Conservation (phyloP, 2,329 filamentous ascomycete species). For the Geosmithia putterillii region DNA sequence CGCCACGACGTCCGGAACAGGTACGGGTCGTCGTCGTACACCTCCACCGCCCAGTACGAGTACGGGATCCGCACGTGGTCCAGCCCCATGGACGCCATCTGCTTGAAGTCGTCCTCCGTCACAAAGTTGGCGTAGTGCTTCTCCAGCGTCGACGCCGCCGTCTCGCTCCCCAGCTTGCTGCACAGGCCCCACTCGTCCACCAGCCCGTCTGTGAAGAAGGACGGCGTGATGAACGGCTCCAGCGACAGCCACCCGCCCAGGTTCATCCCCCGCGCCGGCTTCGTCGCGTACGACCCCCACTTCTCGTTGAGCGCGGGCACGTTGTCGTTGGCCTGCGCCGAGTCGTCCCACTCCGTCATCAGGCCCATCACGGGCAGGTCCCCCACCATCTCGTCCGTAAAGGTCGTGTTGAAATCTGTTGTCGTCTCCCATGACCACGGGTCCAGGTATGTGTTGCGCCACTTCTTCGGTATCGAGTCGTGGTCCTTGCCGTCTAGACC, state of each 20-base stretch:
- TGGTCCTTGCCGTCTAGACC: slow-evolving; percentile 39
- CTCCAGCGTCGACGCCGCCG: slow-evolving; percentile 57
- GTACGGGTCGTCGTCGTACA: slow-evolving; percentile 79
- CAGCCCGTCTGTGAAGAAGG: slow-evolving; percentile 65
- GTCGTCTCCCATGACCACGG: slow-evolving; percentile 90
- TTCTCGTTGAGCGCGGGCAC: slow-evolving; percentile 64
- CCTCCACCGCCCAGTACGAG: slow-evolving; percentile 86
- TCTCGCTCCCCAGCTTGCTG: slow-evolving; percentile 52
- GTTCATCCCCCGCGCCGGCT: slow-evolving; percentile 81
- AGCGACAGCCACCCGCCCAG: slow-evolving; percentile 88
- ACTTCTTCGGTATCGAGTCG: slow-evolving; percentile 48
- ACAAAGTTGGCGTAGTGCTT: slow-evolving; percentile 86
- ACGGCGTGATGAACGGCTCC: slow-evolving; percentile 93
- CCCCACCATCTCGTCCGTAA: slow-evolving; percentile 74
- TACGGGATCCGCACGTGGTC: slow-evolving; percentile 96
- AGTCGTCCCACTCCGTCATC: slow-evolving; percentile 77
- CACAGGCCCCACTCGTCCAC: slow-evolving; percentile 84
- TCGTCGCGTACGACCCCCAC: slow-evolving; percentile 66
- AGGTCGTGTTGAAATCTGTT: slow-evolving; percentile 85
- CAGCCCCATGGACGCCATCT: slow-evolving; percentile 77
- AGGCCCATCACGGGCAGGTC: slow-evolving; percentile 87
- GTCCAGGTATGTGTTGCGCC: slow-evolving; percentile 67
- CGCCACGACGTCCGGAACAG: slow-evolving; percentile 80
- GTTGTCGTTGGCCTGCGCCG: slow-evolving; percentile 60
- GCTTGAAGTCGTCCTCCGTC: slow-evolving; percentile 68